Evolutionary conservation across 495 filamentous ascomycete species (phyloP).

Genomic region (Podospora pseudocomata): DNA sequence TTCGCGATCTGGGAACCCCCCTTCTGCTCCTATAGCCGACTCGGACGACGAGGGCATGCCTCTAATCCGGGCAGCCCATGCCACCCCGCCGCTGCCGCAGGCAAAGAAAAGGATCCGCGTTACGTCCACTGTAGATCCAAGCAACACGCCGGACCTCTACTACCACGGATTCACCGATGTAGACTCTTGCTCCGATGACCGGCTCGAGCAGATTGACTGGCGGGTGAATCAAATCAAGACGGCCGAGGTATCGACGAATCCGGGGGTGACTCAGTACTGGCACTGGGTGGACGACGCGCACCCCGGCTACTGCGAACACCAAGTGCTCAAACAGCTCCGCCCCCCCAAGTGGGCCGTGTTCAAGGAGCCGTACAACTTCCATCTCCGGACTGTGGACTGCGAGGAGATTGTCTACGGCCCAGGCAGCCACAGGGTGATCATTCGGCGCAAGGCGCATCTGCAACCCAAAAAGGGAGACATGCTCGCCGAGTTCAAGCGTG

Average conservation of each 20-base stretch:
- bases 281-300: slow-evolving; percentile 33
- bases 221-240: slow-evolving; percentile 47
- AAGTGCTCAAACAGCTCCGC: slow-evolving; percentile 41
- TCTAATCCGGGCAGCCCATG: not conserved
- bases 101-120: slow-evolving; percentile 17
- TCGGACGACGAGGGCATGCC: slow-evolving; percentile 1
- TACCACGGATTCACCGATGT: slow-evolving; percentile 43
- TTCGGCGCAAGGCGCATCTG: slow-evolving; percentile 25
- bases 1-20: not conserved
- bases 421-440: slow-evolving; percentile 31
- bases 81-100: not conserved
- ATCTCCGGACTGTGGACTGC: slow-evolving; percentile 37
- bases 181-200: slow-evolving; percentile 40
- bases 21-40: not conserved
- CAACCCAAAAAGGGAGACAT: slow-evolving; percentile 31
- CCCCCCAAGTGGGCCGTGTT: slow-evolving; percentile 45
- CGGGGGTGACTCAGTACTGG: slow-evolving; percentile 49
- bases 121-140: not conserved
- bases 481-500: slow-evolving; percentile 44
- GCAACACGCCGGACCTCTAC: slow-evolving; percentile 26
- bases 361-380: slow-evolving; percentile 46
- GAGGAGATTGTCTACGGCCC: slow-evolving; percentile 36
- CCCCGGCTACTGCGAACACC: slow-evolving; percentile 38
- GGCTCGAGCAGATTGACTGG: slow-evolving; percentile 42
- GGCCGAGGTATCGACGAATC: slow-evolving; percentile 34